Conservation (phyloP, 768 basidiomycete genomes). For the Mycena alexandri region DNA sequence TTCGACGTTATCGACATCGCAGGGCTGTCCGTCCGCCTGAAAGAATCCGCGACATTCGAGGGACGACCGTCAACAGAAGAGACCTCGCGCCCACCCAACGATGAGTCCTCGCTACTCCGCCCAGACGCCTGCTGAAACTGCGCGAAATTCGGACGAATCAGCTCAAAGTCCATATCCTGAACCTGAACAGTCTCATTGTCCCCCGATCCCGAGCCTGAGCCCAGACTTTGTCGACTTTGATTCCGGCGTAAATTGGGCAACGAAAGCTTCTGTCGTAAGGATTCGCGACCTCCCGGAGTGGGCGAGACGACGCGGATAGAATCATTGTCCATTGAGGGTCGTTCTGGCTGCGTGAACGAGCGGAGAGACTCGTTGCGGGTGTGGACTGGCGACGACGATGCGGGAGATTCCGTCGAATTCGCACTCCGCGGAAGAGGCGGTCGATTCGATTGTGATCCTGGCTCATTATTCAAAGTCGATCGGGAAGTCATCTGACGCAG, state of each 20-base stretch:
- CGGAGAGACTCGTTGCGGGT: slow-evolving; percentile 38
- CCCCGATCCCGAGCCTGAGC: slow-evolving; percentile 33
- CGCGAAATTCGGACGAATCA: slow-evolving; percentile 72
- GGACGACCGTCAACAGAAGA: slow-evolving; percentile 50
- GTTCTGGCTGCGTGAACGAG: slow-evolving; percentile 41
- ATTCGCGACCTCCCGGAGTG: slow-evolving; percentile 53
- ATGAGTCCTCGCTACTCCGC: slow-evolving; percentile 69
- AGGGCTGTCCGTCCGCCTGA: slow-evolving; percentile 56
- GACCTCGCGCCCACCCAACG: slow-evolving; percentile 49
- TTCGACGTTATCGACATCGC: slow-evolving; percentile 55
- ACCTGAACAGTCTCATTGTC: slow-evolving; percentile 77
- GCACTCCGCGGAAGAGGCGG: slow-evolving; percentile 25
- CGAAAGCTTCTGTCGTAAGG: slow-evolving; percentile 73
- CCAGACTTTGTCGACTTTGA: slow-evolving; percentile 47
- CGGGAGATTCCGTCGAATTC: slow-evolving; percentile 28
- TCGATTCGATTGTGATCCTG: slow-evolving; percentile 5
- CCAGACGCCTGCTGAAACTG: slow-evolving; percentile 49
- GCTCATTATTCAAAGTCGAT: slow-evolving; percentile 42
- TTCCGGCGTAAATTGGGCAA: slow-evolving; percentile 73
- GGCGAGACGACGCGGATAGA: slow-evolving; percentile 55
- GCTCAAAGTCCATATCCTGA: slow-evolving; percentile 85
- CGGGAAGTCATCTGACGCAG: slow-evolving; percentile 46
- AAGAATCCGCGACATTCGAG: slow-evolving; percentile 41
- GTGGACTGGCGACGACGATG: slow-evolving; percentile 29
- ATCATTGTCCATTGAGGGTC: slow-evolving; percentile 50